phyloP scores from a whole-genome alignment of 2,329 filamentous ascomycete species.

The Aschersonia sp. region DNA sequence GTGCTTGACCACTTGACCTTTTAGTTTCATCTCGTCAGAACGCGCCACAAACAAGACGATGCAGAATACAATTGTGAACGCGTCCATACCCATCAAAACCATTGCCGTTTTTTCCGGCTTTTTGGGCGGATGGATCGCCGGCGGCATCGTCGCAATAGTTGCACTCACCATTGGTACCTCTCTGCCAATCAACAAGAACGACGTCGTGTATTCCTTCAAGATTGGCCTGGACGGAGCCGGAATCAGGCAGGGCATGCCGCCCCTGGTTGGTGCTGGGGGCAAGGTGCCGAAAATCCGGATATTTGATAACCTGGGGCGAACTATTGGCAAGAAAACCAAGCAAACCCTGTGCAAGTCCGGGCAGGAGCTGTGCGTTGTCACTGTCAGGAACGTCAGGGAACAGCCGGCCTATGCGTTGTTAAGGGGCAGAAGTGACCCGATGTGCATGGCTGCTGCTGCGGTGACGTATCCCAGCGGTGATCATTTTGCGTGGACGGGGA shows the following conservation, averaged over 20 bases:
- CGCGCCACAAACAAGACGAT: too few relatives aligned
- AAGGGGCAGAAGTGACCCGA: not conserved
- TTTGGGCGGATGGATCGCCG: too few relatives aligned
- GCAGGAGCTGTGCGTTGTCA: not conserved
- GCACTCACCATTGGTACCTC: too few relatives aligned
- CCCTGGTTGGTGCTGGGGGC: not conserved
- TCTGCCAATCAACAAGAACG: not conserved
- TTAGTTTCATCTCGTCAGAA: too few relatives aligned
- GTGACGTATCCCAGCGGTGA: not conserved
- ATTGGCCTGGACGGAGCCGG: not conserved
- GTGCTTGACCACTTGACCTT: too few relatives aligned
- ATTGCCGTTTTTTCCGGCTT: too few relatives aligned
- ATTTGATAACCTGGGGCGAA: not conserved
- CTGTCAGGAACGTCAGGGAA: not conserved
- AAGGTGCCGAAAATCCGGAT: not conserved
- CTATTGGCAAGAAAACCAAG: not conserved
- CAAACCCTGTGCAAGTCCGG: not conserved
- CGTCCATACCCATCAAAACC: too few relatives aligned
- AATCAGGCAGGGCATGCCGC: not conserved
- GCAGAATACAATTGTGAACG: too few relatives aligned
- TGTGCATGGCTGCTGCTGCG: not conserved
- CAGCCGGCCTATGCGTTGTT: not conserved
- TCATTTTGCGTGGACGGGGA: constrained; percentile 1
- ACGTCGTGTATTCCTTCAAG: not conserved
- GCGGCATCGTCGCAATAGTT: too few relatives aligned